Conservation (phyloP, 768 basidiomycete species). For the Favolaschia claudopus region DNA sequence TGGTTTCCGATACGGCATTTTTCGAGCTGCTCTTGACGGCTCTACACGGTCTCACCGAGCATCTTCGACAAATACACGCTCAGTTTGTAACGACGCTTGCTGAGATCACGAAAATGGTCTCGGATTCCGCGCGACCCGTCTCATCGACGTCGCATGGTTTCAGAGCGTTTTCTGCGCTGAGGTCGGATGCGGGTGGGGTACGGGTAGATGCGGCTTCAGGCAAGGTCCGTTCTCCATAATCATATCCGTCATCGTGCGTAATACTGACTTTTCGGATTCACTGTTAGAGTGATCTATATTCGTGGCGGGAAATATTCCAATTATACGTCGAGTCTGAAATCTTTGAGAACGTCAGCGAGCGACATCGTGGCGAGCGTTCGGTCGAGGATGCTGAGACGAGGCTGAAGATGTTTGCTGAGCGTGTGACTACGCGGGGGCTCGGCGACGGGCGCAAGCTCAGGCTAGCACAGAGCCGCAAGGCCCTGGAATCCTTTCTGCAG, state of each 20-base stretch:
- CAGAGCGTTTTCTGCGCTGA: conserved; percentile 53
- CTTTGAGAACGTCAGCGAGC: conserved; percentile 78
- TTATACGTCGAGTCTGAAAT: conserved; percentile 87
- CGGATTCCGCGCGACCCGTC: conserved; percentile 50
- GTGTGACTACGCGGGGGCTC: conserved; percentile 63
- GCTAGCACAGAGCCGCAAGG: conserved; percentile 61
- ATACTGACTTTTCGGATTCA: too few relatives aligned
- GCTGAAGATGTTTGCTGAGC: conserved; percentile 67
- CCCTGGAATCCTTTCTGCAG: conserved; percentile 74
- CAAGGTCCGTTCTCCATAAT: conserved; percentile 18
- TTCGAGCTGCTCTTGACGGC: conserved; percentile 74
- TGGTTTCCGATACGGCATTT: conserved; percentile 83
- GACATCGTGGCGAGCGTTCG: conserved; percentile 69
- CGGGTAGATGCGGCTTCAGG: conserved; percentile 33
- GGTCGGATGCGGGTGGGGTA: conserved; percentile 45
- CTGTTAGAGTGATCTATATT: conserved; percentile 72
- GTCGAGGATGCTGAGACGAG: conserved; percentile 75
- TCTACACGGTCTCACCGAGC: conserved; percentile 57
- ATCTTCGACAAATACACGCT: conserved; percentile 59
- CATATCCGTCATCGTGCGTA: too few relatives aligned
- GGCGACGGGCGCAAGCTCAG: conserved; percentile 62
- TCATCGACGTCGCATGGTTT: conserved; percentile 48
- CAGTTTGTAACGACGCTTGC: conserved; percentile 54
- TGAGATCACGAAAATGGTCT: conserved; percentile 46
- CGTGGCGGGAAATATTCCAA: conserved; percentile 91